Evolutionary conservation across 139 green algal species (phyloP).

Genomic region (Ulvella scutata): DNA sequence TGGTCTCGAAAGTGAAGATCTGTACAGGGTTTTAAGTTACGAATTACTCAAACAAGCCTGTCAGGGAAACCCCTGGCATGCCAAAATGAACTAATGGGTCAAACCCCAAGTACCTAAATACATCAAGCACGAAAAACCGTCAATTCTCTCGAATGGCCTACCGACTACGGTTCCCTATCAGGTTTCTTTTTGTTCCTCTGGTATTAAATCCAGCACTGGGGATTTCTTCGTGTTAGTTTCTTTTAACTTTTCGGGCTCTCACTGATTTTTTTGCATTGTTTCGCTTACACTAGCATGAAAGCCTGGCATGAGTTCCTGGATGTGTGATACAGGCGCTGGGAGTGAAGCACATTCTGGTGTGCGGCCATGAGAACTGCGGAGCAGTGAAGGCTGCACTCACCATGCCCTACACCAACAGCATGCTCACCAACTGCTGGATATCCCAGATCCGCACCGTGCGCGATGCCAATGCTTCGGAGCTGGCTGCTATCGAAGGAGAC

Average conservation of each 20-base stretch:
- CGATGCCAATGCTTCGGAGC: constrained; percentile 9
- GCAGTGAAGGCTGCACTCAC: constrained; percentile 42
- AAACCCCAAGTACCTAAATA: constrained; percentile 48
- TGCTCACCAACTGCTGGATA: constrained; percentile 68
- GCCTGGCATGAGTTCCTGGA: not conserved
- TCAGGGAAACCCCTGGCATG: too few relatives aligned
- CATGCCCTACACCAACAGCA: constrained; percentile 30
- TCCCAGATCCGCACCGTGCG: constrained; percentile 36
- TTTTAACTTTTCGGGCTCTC: not conserved
- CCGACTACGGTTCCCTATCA: too few relatives aligned
- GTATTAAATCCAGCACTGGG: too few relatives aligned
- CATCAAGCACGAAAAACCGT: too few relatives aligned
- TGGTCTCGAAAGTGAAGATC: too few relatives aligned
- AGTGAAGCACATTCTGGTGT: constrained; percentile 67
- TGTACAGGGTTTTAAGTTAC: too few relatives aligned
- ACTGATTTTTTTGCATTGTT: not conserved
- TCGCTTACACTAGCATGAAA: too few relatives aligned
- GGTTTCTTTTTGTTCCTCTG: too few relatives aligned
- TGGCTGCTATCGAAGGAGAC: constrained; percentile 1
- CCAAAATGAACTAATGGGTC: too few relatives aligned
- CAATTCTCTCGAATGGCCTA: too few relatives aligned
- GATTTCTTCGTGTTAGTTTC: not conserved
- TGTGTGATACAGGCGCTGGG: not conserved
- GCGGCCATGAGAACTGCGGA: constrained; percentile 69
- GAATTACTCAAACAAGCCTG: too few relatives aligned